phyloP scores from a whole-genome alignment of 2,329 filamentous ascomycete genomes.

The Pseudocercospora ulei region DNA sequence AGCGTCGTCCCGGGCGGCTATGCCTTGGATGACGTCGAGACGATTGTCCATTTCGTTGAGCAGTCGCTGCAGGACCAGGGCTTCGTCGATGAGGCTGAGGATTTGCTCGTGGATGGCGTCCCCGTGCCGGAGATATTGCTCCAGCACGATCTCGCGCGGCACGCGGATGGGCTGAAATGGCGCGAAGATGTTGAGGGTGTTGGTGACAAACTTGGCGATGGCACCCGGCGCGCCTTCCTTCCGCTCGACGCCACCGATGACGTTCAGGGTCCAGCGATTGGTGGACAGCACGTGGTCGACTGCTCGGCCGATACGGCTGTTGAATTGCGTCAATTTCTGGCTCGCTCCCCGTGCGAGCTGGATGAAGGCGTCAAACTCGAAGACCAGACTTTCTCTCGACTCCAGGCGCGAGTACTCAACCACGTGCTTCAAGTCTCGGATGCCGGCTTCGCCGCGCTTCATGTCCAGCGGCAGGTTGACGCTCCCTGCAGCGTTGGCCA shows the following conservation, averaged over 20 bases:
- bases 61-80: conserved; percentile 55
- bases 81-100: conserved; percentile 56
- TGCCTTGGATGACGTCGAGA: conserved; percentile 58
- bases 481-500: conserved; percentile 57
- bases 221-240: conserved; percentile 37
- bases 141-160: conserved; percentile 54
- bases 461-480: conserved; percentile 65
- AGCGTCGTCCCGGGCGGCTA: conserved; percentile 55
- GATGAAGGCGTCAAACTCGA: conserved; percentile 68
- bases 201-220: conserved; percentile 37
- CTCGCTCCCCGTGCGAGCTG: conserved; percentile 56
- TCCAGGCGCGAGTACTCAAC: conserved; percentile 61
- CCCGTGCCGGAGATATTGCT: conserved; percentile 68
- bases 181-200: conserved; percentile 42
- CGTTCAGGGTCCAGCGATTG: conserved; percentile 63
- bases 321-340: conserved; percentile 62
- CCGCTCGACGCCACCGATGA: conserved; percentile 53
- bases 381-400: conserved; percentile 58
- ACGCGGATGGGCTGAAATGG: conserved; percentile 55
- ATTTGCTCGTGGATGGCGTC: conserved; percentile 61
- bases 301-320: conserved; percentile 61
- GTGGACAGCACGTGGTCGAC: conserved; percentile 66
- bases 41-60: conserved; percentile 60
- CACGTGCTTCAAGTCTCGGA: conserved; percentile 63
- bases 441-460: conserved; percentile 64